Conservation (phyloP, 2,329 filamentous ascomycete species). For the Sporothrix curviconia region DNA sequence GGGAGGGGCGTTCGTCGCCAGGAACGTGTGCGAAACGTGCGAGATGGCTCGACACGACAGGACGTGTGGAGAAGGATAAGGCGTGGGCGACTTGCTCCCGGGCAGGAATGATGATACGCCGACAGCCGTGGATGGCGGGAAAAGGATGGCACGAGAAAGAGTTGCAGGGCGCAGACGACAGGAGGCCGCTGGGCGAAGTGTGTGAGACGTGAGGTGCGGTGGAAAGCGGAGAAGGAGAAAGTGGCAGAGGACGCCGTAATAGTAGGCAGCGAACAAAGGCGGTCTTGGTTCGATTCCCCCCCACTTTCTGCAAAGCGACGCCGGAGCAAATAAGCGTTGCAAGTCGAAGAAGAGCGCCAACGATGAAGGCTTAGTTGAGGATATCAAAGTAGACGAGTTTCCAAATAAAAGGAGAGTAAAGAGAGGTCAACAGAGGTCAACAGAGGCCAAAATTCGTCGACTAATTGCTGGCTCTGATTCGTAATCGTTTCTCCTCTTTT, state of each 20-base stretch:
- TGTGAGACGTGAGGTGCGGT: conserved; percentile 10
- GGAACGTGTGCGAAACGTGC: no score
- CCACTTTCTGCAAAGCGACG: conserved; percentile 11
- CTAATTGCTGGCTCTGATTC: not conserved
- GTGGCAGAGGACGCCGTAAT: conserved; percentile 2
- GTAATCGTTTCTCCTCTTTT: conserved; percentile 5
- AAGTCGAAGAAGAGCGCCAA: not conserved
- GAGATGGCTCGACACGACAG: no score
- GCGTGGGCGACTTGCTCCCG: not conserved
- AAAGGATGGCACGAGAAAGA: not conserved
- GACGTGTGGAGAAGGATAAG: not conserved
- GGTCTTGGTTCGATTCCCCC: conserved; percentile 1
- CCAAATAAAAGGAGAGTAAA: no score
- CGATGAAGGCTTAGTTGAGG: no score
- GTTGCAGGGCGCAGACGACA: conserved; percentile 5
- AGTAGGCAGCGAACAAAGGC: conserved; percentile 12
- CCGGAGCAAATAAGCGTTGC: not conserved
- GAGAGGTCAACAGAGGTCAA: no score
- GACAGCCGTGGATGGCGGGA: conserved; percentile 1
- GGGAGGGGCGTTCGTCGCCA: not conserved
- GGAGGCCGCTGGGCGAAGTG: conserved; percentile 6
- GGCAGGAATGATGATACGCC: not conserved
- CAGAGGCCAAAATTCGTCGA: no score
- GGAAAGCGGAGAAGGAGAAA: conserved; percentile 9
- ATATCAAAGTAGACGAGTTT: no score